Evolutionary conservation across 148 eudicot genomes (phyloP), one percentile per base, ranked within the genome.

Genomic region (Bassia scoparia): DNA sequence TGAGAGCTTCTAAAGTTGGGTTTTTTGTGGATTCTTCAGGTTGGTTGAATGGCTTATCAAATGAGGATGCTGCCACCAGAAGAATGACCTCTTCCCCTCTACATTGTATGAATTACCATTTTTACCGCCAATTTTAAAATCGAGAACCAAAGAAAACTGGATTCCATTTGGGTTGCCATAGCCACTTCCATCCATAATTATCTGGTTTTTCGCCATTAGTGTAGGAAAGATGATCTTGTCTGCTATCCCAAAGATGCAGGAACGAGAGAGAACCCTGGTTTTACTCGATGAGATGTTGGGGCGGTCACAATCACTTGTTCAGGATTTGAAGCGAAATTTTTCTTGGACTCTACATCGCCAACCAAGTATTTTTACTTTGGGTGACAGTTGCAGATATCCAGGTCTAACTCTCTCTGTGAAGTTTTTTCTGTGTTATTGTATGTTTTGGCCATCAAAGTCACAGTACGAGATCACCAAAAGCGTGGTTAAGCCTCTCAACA

Each of bases 401-500:
- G 75, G 79, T 93, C 89, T 73, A 93, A 84, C 80, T 85, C 96
- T 73, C 95, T 84, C 38, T 67, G 73, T 72, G 89, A 93, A 0
- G 89, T 81, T 54, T 74, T 77, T 75, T 80, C 74, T n/a, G n/a
- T 55, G 67, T 59, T 55, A 81, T 85, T 27, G 76, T 58, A 24
- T 73, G 75, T 85, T 83, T 67, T 84, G 79, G 34, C 81, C 80
- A 53, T 90, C 88, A 78, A 93, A 90, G 13, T 90, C 90, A n/a
- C 63, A 93, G 82, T 71, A 80, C 86, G 37, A 93, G 83, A 76
- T 93, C 92, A 27, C 98, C 98, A 67, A 93, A 68, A 71, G 85
- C 92, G 81, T 93, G 92, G 86, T 93, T 90, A 50, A 81, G 90
- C 98, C 90, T 71, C 78, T n/a, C n/a, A n/a, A n/a, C n/a, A n/a